These are phyloP conservation scores for Macrophomina phaseolina DNA, from an alignment of 2,329 filamentous ascomycete species.

Conservation along the genomic window DNA sequence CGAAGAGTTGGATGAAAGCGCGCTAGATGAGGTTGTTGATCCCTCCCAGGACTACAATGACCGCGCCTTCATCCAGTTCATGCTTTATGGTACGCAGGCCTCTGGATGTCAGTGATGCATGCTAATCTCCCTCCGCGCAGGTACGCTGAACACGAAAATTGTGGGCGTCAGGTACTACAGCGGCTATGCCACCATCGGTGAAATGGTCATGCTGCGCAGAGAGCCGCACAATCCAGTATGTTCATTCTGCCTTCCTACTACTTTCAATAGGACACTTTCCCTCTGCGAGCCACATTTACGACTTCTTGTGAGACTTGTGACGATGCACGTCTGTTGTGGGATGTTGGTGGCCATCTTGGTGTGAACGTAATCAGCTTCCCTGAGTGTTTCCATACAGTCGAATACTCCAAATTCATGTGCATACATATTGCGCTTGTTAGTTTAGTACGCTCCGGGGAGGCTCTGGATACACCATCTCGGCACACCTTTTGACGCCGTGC, in stretches of 20 bases:
- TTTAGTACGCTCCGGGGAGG: no score
- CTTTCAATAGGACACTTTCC: no score
- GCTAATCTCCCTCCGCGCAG: background rate
- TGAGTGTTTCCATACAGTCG: no score
- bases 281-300: no score
- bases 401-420: no score
- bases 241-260: background rate
- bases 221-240: conserved; percentile 66
- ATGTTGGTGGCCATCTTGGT: no score
- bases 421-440: no score
- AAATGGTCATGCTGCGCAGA: conserved; percentile 51
- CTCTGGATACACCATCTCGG: no score
- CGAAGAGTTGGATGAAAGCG: background rate
- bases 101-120: background rate
- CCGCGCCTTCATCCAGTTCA: conserved; percentile 22
- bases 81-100: conserved; percentile 16
- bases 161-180: conserved; percentile 58
- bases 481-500: no score
- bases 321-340: no score
- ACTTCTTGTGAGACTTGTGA: no score
- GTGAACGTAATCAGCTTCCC: no score
- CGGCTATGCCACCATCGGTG: conserved; percentile 43
- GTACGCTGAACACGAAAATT: conserved; percentile 58
- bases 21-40: conserved; percentile 12
- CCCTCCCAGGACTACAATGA: conserved; percentile 22